Evolutionary conservation across 2,329 filamentous ascomycete species (phyloP), one percentile per base, ranked within the genome.

Genomic region (Chrysoporthe austroafricana): DNA sequence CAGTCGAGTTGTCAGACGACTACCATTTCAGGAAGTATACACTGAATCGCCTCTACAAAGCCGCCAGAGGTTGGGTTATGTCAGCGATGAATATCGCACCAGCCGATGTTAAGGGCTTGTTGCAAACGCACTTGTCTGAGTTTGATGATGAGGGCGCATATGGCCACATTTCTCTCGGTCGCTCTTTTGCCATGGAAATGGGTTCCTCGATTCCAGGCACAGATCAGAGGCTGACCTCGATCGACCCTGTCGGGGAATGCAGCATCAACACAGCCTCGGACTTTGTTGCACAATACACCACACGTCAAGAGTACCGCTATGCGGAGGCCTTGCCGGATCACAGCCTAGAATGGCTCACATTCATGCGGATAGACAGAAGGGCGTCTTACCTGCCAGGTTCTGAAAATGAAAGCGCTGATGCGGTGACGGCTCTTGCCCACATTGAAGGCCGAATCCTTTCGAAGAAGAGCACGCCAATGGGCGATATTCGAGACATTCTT

Each of bases 261-360:
- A 88, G 88, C 70, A 90, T 97, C 77, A 97, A 98, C 76, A 94
- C 94, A 13, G 94, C 93, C 0, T 98, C 96, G 2, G 95, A 98
- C 76, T 97, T 99, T 74, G 89, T 99, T 75, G 94, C 96, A 1
- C 95, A 99, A 76, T 99, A 99, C 77, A 98, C 95, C 3, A 96
- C 94, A 36, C 91, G 96, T 48, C 96, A 99, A 77, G 94, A 97
- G 75, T 99, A 99, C 78, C 90, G 94, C 66, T 95, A 95, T 75
- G 89, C 93, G 13, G 93, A 97, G 76, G 86, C 88, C 2, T 81
- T 91, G 48, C 88, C 90, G 1, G 89, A 91, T 68, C 87, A 90
- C 69, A 88, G 90, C 68, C 83, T 85, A 68, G 88, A 91, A 74
- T 86, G 91, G 81, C 80, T 91, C 62, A 85, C 84, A 58, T 85